phyloP scores from a whole-genome alignment of 1,284 basidiomycete species.

The Melampsora americana region DNA sequence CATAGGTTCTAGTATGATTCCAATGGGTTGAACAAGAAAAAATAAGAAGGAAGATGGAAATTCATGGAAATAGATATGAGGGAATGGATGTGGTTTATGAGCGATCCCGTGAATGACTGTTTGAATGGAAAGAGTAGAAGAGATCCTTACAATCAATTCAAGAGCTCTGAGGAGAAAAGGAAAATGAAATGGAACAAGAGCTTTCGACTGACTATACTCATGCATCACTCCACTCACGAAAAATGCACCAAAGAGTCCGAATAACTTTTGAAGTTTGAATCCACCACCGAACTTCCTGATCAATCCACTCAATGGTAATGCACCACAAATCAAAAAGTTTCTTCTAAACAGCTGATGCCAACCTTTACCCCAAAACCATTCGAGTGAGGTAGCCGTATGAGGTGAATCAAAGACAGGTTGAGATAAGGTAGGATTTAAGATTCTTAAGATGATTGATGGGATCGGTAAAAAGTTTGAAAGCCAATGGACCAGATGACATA shows the following conservation, averaged over 20 bases:
- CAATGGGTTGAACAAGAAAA: conserved; percentile 35
- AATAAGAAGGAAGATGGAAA: conserved; percentile 27
- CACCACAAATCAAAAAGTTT: conserved; percentile 4
- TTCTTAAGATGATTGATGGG: conserved; percentile 9
- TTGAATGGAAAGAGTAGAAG: background rate
- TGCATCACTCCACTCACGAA: conserved; percentile 36
- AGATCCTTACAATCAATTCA: background rate
- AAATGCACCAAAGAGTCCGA: too few species aligned
- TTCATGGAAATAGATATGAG: conserved; percentile 5
- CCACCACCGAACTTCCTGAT: background rate
- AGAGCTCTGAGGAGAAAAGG: background rate
- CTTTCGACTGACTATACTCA: background rate
- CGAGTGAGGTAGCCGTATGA: conserved; percentile 59
- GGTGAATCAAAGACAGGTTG: conserved; percentile 57
- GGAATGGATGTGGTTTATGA: background rate
- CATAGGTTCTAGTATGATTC: conserved; percentile 31
- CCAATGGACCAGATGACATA: conserved; percentile 8
- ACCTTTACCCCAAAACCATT: too few species aligned
- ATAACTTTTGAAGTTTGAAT: conserved; percentile 6
- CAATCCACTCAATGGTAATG: background rate
- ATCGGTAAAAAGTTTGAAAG: background rate
- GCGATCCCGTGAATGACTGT: conserved; percentile 24
- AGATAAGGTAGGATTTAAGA: conserved; percentile 11
- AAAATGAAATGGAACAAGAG: background rate
- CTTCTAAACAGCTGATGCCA: conserved; percentile 55